Percentiles rank a stretch among this genome's conserved stretches.
phyloP scores from a whole-genome alignment of 75 land plant species.

The Cupressus sempervirens region DNA sequence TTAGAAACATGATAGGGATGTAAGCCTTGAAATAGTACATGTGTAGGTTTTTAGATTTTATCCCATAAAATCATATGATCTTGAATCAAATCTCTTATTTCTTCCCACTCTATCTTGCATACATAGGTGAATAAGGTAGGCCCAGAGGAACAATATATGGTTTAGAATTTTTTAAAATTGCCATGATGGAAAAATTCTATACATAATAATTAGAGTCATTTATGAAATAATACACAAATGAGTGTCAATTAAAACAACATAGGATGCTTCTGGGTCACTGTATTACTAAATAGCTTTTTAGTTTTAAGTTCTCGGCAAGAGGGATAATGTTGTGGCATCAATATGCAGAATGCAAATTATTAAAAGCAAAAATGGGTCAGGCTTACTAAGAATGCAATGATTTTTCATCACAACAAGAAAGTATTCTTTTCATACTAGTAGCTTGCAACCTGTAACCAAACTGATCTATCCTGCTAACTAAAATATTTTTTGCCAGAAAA shows the following conservation, averaged over 20 bases:
- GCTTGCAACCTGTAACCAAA: neutral
- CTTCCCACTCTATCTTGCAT: neutral
- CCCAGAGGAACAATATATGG: neutral
- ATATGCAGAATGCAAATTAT: neutral
- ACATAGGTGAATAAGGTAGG: neutral
- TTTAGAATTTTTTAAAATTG: neutral
- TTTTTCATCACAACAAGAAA: neutral
- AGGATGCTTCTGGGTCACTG: neutral
- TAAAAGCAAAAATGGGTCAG: neutral
- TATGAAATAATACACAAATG: neutral
- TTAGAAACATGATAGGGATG: neutral
- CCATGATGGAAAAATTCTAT: neutral
- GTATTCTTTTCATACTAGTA: neutral
- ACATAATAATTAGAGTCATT: neutral
- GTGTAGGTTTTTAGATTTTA: neutral
- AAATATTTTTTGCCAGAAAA: neutral
- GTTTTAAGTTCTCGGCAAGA: neutral
- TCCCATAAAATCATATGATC: neutral
- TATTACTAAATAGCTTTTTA: neutral
- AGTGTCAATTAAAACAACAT: neutral
- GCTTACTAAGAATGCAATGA: neutral
- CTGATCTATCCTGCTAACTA: neutral
- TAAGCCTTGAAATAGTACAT: neutral
- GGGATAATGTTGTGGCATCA: too few relatives aligned
- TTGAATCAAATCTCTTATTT: neutral